A percentile compares a stretch with the other conserved stretches of the same genome.
Evolutionary conservation across 2,329 filamentous ascomycete species (phyloP).

Genomic region (Diaporthe batatas): DNA sequence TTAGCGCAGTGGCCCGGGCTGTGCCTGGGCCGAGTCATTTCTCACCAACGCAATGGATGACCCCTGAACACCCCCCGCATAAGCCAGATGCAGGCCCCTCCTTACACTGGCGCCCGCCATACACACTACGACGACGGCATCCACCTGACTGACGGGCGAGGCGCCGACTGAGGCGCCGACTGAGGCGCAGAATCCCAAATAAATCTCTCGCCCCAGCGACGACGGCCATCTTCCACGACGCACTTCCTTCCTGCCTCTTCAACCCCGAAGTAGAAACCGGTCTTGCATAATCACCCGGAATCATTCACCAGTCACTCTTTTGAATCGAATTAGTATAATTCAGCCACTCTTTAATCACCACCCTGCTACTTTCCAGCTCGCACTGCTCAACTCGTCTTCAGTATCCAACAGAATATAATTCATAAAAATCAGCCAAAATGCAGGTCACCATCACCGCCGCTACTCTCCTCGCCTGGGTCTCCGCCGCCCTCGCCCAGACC

Average conservation of each 20-base stretch:
- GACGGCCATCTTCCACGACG: slow-evolving; percentile 20
- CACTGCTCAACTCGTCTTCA: not conserved
- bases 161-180: slow-evolving; percentile 1
- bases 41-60: slow-evolving; percentile 24
- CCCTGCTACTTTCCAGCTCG: not conserved
- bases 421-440: slow-evolving; percentile 66
- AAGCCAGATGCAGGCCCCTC: slow-evolving; percentile 12
- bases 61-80: slow-evolving; percentile 33
- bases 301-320: slow-evolving; percentile 24
- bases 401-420: slow-evolving; percentile 22
- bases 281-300: slow-evolving; percentile 1
- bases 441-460: slow-evolving; percentile 63
- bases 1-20: slow-evolving; percentile 28
- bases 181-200: slow-evolving; percentile 34
- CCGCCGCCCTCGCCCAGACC: slow-evolving; percentile 66
- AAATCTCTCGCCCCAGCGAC: slow-evolving; percentile 38
- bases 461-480: slow-evolving; percentile 65
- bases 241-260: not conserved
- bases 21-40: slow-evolving; percentile 31
- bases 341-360: slow-evolving; percentile 36
- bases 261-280: slow-evolving; percentile 22
- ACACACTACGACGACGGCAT: slow-evolving; percentile 31
- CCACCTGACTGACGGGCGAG: slow-evolving; percentile 19
- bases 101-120: not conserved
- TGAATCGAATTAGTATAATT: slow-evolving; percentile 13